phyloP scores from a whole-genome alignment of 164 flowering plant species.

The Houttuynia cordata region DNA sequence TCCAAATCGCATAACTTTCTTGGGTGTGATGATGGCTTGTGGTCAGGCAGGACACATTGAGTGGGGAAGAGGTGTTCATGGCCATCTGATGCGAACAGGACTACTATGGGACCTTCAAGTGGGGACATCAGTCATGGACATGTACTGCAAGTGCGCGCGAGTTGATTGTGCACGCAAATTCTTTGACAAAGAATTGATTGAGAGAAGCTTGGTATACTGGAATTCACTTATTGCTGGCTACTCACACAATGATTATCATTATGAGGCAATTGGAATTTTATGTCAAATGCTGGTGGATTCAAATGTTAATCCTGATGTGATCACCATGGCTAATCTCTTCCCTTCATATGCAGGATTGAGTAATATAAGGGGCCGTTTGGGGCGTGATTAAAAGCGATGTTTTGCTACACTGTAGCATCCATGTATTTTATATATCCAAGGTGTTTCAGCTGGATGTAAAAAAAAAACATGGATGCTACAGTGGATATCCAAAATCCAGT shows the following conservation, averaged over 20 bases:
- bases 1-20: slow-evolving; percentile 27
- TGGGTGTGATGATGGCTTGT: slow-evolving; percentile 25
- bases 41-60: no score
- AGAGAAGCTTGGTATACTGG: slow-evolving; percentile 32
- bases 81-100: slow-evolving; percentile 15
- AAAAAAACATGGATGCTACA: no score
- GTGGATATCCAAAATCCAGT: no score
- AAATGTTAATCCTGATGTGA: slow-evolving; percentile 20
- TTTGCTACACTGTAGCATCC: no score
- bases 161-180: slow-evolving; percentile 19
- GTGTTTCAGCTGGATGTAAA: no score
- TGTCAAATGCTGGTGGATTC: slow-evolving; percentile 14
- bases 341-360: slow-evolving; percentile 23
- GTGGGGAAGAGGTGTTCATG: slow-evolving; percentile 26
- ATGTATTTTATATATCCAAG: no score
- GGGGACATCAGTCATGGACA: slow-evolving; percentile 26
- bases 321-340: slow-evolving; percentile 30
- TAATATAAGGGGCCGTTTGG: no score
- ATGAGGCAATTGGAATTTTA: slow-evolving; percentile 20
- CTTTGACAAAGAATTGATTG: slow-evolving; percentile 23
- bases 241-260: slow-evolving; percentile 24
- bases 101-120: slow-evolving; percentile 16
- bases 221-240: slow-evolving; percentile 28
- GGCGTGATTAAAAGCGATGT: no score
- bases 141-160: slow-evolving; percentile 27